A percentile compares a stretch with the other conserved stretches of the same genome.
These are phyloP conservation scores for Lecanosticta acicola DNA, from an alignment of 2,329 filamentous ascomycete genomes.

Conservation along the genomic window DNA sequence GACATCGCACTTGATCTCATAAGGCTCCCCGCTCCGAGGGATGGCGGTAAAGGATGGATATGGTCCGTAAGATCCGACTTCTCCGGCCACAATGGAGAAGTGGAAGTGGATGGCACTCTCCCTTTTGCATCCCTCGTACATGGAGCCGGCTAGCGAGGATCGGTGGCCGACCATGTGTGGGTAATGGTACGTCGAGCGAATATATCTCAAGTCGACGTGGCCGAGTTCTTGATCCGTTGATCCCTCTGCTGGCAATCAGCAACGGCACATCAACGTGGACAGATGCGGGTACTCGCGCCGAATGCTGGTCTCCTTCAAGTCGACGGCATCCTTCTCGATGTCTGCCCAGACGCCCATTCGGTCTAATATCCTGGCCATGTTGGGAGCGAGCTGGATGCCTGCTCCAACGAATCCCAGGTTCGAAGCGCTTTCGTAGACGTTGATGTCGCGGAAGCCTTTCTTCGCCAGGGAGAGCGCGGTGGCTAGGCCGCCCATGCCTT, in stretches of 20 bases:
- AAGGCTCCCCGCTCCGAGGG: constrained; percentile 50
- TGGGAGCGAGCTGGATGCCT: constrained; percentile 78
- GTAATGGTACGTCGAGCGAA: constrained; percentile 63
- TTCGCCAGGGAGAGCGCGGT: constrained; percentile 67
- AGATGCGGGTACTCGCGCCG: constrained; percentile 45
- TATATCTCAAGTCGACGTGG: constrained; percentile 63
- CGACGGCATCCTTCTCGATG: constrained; percentile 66
- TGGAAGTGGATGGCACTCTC: constrained; percentile 62
- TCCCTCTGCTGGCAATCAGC: constrained; percentile 50
- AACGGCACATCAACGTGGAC: no score
- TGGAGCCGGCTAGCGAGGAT: constrained; percentile 60
- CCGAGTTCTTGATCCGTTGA: constrained; percentile 63
- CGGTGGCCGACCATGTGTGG: constrained; percentile 78
- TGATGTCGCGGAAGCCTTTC: constrained; percentile 67
- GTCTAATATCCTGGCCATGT: constrained; percentile 72
- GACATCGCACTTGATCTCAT: constrained; percentile 47
- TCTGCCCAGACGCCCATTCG: constrained; percentile 65
- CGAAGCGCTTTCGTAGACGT: constrained; percentile 68
- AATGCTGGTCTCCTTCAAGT: constrained; percentile 66
- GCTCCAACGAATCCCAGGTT: constrained; percentile 76
- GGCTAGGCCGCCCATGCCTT: constrained; percentile 69
- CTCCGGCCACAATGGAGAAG: constrained; percentile 54
- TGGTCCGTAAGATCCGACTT: constrained; percentile 55
- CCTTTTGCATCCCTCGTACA: constrained; percentile 65
- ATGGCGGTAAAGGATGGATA: constrained; percentile 56